A percentile compares a stretch with the other conserved stretches of the same genome.
Evolutionary conservation across 2,329 filamentous ascomycete species (phyloP).

Genomic region (Rutstroemia sp.): DNA sequence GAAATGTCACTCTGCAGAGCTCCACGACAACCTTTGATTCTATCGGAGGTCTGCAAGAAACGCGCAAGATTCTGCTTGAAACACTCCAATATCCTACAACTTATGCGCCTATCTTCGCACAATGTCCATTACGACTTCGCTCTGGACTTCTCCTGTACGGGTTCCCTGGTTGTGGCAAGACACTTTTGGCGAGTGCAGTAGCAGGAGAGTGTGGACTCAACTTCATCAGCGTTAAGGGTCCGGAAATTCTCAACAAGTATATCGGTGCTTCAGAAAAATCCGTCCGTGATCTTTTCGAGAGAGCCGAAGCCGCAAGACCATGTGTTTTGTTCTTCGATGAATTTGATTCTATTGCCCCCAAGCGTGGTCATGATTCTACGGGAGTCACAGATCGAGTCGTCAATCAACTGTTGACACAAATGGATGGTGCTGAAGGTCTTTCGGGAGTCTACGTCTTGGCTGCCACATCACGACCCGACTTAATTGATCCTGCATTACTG

Average conservation of each 20-base stretch:
- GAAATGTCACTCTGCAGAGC: conserved; percentile 88
- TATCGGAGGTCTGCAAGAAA: conserved; percentile 82
- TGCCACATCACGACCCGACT: conserved; percentile 84
- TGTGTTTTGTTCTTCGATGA: conserved; percentile 98
- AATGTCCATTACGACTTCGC: conserved; percentile 88
- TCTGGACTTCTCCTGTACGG: conserved; percentile 91
- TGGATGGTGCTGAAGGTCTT: conserved; percentile 95
- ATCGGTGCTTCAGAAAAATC: conserved; percentile 97
- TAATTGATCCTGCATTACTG: conserved; percentile 90
- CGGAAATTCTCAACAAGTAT: conserved; percentile 98
- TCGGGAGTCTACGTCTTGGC: conserved; percentile 94
- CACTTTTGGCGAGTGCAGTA: conserved; percentile 89
- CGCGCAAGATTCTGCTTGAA: conserved; percentile 84
- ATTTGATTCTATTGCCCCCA: conserved; percentile 96
- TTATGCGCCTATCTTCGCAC: conserved; percentile 94
- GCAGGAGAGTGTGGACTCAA: conserved; percentile 96
- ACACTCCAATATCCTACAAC: conserved; percentile 96
- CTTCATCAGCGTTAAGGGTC: conserved; percentile 97
- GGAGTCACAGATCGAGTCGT: conserved; percentile 98
- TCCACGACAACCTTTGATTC: conserved; percentile 88
- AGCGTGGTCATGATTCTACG: conserved; percentile 92
- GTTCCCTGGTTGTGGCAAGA: conserved; percentile 94
- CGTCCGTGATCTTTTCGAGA: conserved; percentile 89
- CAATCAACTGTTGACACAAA: conserved; percentile 95
- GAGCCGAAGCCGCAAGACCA: conserved; percentile 81